Conservation (phyloP, 73 alveolate genomes). For the Urostyla sp. region DNA sequence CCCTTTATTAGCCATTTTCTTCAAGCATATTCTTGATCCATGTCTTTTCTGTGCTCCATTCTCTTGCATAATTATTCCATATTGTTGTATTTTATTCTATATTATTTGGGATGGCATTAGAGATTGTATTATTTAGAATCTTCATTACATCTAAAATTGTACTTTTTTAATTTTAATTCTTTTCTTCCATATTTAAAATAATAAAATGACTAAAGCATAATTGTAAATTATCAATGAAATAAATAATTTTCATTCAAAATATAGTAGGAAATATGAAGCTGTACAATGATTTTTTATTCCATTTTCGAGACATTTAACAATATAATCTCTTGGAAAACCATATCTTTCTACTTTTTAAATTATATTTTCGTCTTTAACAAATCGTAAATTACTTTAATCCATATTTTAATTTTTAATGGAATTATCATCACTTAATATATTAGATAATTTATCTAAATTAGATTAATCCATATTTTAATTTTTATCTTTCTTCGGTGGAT, state of each 20-base stretch:
- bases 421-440: no score
- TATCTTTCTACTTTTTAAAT: background rate
- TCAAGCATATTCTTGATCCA: conserved; percentile 72
- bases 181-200: no score
- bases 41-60: conserved; percentile 63
- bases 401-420: no score
- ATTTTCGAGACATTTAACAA: conserved; percentile 64
- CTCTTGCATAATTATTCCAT: conserved; percentile 79
- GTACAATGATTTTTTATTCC: conserved; percentile 83
- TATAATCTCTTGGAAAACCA: conserved; percentile 58
- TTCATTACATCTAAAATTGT: conserved; percentile 24
- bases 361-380: conserved; percentile 17
- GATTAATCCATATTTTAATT: no score
- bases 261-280: conserved; percentile 72
- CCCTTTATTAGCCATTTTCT: conserved; percentile 50
- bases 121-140: conserved; percentile 5
- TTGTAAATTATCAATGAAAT: no score
- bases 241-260: no score
- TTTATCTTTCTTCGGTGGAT: no score
- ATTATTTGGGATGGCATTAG: conserved; percentile 68
- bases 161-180: background rate
- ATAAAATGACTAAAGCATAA: no score
- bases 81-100: conserved; percentile 70
- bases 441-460: no score
- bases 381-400: no score